These are phyloP conservation scores for Raphanus raphanistrum DNA, from an alignment of 345 rosid species.

Conservation along the genomic window DNA sequence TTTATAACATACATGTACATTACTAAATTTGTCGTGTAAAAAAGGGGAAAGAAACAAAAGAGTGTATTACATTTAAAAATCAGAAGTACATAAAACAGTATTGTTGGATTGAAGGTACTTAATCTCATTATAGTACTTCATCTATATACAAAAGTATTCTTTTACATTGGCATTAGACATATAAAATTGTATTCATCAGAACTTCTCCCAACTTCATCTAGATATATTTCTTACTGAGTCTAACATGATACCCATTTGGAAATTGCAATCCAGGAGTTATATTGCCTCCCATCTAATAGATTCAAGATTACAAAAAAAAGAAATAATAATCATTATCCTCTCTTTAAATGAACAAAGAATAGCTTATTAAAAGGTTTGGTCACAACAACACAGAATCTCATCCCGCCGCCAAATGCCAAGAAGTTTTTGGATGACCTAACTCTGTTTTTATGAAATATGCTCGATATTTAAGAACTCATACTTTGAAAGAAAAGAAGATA, in stretches of 20 bases:
- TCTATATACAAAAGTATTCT: not conserved
- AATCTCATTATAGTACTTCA: not conserved
- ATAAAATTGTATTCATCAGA: not conserved
- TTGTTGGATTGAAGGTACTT: not conserved
- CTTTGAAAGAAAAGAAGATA: constrained; percentile 41
- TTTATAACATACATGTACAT: constrained; percentile 24
- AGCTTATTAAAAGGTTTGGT: not conserved
- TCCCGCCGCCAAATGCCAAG: too few relatives aligned
- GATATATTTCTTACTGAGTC: constrained; percentile 45
- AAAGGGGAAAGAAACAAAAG: not conserved
- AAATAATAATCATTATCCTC: constrained; percentile 24
- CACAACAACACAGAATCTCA: too few relatives aligned
- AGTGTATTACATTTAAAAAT: too few relatives aligned
- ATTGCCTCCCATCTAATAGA: constrained; percentile 53
- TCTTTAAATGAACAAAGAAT: not conserved
- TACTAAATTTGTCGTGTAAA: not conserved
- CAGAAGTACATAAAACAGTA: not conserved
- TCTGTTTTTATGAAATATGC: constrained; percentile 42
- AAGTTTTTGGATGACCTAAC: too few relatives aligned
- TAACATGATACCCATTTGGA: constrained; percentile 73
- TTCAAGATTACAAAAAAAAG: not conserved
- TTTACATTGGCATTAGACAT: not conserved
- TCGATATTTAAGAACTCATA: constrained; percentile 56
- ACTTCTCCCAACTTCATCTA: constrained; percentile 4
- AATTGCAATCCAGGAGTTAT: constrained; percentile 82